Evolutionary conservation across 306 rosid species (phyloP).

Genomic region (Clitoria ternatea): DNA sequence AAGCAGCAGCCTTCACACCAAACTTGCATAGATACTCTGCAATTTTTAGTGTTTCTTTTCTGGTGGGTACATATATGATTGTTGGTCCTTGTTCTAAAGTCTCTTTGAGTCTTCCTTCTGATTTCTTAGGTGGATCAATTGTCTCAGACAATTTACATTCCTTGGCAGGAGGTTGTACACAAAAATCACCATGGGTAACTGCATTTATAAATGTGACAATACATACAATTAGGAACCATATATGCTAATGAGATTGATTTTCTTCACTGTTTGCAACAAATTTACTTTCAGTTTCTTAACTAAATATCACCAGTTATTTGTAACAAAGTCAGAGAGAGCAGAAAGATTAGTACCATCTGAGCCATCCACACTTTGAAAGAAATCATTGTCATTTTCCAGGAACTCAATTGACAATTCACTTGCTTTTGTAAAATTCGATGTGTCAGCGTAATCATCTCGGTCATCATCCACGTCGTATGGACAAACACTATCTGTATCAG

Average conservation of each 20-base stretch:
- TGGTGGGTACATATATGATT: conserved; percentile 81
- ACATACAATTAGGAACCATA: background rate
- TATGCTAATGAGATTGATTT: background rate
- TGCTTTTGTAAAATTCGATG: conserved; percentile 38
- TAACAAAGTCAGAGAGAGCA: background rate
- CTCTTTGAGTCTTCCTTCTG: conserved; percentile 44
- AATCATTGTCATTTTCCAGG: conserved; percentile 75
- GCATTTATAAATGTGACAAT: conserved; percentile 30
- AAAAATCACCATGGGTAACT: conserved; percentile 70
- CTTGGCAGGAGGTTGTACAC: conserved; percentile 41
- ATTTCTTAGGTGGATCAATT: conserved; percentile 38
- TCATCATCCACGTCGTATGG: conserved; percentile 35
- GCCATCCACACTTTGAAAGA: conserved; percentile 64
- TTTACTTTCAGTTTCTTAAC: conserved; percentile 13
- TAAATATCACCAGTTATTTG: conserved; percentile 6
- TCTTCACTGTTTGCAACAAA: background rate
- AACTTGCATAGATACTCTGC: conserved; percentile 57
- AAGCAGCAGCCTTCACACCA: conserved; percentile 94
- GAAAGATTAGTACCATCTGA: conserved; percentile 64
- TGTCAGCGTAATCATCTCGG: conserved; percentile 39
- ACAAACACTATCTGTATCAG: conserved; percentile 40
- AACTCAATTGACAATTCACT: conserved; percentile 68
- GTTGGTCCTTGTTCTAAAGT: conserved; percentile 66
- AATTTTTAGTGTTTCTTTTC: conserved; percentile 70
- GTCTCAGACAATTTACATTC: conserved; percentile 33